phyloP scores from a whole-genome alignment of 495 filamentous ascomycete genomes.

The Penicillium cataractarum region DNA sequence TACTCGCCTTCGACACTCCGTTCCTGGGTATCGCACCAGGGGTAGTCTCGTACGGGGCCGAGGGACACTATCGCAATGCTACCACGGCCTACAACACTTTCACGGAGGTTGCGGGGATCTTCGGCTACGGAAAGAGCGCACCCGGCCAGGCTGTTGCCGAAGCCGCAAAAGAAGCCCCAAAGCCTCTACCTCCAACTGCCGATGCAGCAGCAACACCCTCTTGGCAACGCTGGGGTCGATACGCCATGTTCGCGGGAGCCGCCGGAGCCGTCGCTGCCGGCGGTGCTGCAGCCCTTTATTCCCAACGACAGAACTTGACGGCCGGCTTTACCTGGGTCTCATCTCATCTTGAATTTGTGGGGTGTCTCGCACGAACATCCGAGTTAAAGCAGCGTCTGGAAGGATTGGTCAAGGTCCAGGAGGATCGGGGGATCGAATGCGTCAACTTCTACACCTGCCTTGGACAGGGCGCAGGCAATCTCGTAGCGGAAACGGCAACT shows the following conservation, averaged over 20 bases:
- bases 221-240: constrained; percentile 76
- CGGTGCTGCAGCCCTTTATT: constrained; percentile 85
- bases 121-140: constrained; percentile 55
- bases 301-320: constrained; percentile 76
- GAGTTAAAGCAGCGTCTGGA: constrained; percentile 72
- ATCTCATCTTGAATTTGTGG: constrained; percentile 94
- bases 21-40: constrained; percentile 88
- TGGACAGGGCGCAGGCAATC: constrained; percentile 59
- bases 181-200: constrained; percentile 32
- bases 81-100: constrained; percentile 70
- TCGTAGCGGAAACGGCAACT: constrained; percentile 36
- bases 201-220: constrained; percentile 60
- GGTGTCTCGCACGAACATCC: constrained; percentile 76
- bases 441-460: constrained; percentile 83
- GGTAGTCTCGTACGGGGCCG: constrained; percentile 86
- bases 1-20: constrained; percentile 94
- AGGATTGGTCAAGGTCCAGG: constrained; percentile 57
- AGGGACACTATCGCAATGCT: constrained; percentile 79
- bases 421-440: constrained; percentile 64
- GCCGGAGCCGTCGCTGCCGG: constrained; percentile 81
- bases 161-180: constrained; percentile 15
- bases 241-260: constrained; percentile 81
- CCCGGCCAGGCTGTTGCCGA: constrained; percentile 20
- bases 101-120: constrained; percentile 60
- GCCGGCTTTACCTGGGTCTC: constrained; percentile 78